These are phyloP conservation scores for Pyropia haitanensis DNA, from an alignment of 23 red algal species.

Conservation along the genomic window DNA sequence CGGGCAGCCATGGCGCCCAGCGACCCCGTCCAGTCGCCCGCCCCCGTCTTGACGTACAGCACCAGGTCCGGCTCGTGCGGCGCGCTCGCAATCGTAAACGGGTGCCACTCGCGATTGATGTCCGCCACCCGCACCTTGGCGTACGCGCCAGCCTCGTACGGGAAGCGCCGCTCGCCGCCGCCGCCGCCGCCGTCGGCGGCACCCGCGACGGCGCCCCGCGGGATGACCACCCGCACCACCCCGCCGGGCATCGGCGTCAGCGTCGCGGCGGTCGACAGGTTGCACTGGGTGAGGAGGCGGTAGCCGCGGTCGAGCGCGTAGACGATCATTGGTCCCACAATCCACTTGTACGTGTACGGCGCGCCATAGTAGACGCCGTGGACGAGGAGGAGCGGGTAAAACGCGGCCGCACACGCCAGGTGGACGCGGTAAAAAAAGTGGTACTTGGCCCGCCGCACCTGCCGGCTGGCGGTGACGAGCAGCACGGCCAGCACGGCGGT, in stretches of 20 bases:
- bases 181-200: no score
- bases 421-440: constrained; percentile 17
- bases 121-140: background rate
- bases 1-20: constrained; percentile 1
- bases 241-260: no score
- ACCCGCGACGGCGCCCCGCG: no score
- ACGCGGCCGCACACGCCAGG: background rate
- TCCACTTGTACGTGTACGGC: constrained; percentile 20
- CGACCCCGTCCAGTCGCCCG: constrained; percentile 58
- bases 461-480: constrained; percentile 14
- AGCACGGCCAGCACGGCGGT: constrained; percentile 11
- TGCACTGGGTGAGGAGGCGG: no score
- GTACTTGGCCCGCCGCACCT: constrained; percentile 15
- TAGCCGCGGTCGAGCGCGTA: constrained; percentile 2
- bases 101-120: constrained; percentile 50
- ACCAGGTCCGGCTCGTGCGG: constrained; percentile 69
- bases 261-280: no score
- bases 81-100: constrained; percentile 59
- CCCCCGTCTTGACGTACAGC: constrained; percentile 65
- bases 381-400: constrained; percentile 15
- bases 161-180: no score
- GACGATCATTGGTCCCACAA: constrained; percentile 8
- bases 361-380: constrained; percentile 8
- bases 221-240: no score
- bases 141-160: no score